These are phyloP conservation scores for Termitomyces sp. DNA, from an alignment of 768 basidiomycete species.

Conservation along the genomic window DNA sequence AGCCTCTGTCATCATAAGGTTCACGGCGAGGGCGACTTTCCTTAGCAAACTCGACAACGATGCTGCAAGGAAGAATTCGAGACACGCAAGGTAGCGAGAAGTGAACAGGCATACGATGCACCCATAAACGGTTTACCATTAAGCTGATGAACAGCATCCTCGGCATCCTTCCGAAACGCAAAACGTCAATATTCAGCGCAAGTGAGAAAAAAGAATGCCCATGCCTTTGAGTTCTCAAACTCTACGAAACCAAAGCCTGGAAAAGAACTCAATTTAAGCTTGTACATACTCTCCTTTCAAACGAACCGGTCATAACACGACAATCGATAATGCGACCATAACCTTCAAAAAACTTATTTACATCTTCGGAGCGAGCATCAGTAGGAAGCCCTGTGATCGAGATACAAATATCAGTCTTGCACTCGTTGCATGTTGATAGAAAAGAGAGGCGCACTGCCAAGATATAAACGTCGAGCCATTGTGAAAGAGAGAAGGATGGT, in stretches of 20 bases:
- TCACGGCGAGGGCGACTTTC: constrained; percentile 86
- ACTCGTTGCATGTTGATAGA: constrained; percentile 3
- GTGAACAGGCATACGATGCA: constrained; percentile 48
- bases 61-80: constrained; percentile 39
- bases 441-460: constrained; percentile 57
- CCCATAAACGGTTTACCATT: constrained; percentile 91
- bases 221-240: constrained; percentile 81
- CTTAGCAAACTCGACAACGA: constrained; percentile 95
- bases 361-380: constrained; percentile 80
- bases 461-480: constrained; percentile 84
- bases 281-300: constrained; percentile 10
- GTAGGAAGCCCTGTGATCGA: constrained; percentile 62
- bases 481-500: constrained; percentile 25
- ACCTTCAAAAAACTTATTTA: constrained; percentile 85
- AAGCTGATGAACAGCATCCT: constrained; percentile 85
- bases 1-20: constrained; percentile 52
- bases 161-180: constrained; percentile 68
- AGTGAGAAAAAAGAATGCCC: not conserved
- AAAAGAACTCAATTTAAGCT: constrained; percentile 17
- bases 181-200: constrained; percentile 10
- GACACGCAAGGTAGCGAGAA: not conserved
- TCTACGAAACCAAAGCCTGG: constrained; percentile 95
- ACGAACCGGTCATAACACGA: constrained; percentile 89
- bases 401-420: not conserved
- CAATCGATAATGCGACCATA: constrained; percentile 87